Percentiles rank a stretch among this genome's conserved stretches.
These are phyloP conservation scores for Acanthochlamys bracteata DNA, from an alignment of 106 monocot genomes.

Conservation along the genomic window DNA sequence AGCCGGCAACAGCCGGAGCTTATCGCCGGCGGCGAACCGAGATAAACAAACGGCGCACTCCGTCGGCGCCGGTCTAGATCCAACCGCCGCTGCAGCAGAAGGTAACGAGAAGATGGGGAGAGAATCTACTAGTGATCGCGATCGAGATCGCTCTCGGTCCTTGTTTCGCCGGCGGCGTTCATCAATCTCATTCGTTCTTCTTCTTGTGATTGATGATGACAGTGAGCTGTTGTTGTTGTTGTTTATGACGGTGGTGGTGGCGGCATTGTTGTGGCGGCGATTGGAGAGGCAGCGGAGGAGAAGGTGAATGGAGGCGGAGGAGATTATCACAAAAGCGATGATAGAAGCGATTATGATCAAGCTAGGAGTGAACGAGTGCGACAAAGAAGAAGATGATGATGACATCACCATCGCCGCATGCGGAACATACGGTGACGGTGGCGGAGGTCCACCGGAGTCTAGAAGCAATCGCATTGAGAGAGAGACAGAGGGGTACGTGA, in stretches of 20 bases:
- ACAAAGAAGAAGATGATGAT: not conserved
- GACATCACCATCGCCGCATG: not conserved
- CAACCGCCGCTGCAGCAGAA: not conserved
- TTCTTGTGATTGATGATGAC: conserved; percentile 5
- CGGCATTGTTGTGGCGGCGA: not conserved
- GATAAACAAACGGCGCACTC: conserved; percentile 89
- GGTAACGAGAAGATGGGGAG: conserved; percentile 74
- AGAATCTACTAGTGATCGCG: conserved; percentile 35
- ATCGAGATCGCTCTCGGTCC: too few relatives aligned
- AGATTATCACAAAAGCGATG: conserved; percentile 42
- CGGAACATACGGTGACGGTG: conserved; percentile 9
- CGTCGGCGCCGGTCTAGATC: not conserved
- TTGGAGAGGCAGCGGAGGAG: conserved; percentile 51
- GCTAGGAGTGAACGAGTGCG: conserved; percentile 23
- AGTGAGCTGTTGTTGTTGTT: not conserved
- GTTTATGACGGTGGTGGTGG: not conserved
- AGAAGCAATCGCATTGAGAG: not conserved
- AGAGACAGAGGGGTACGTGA: not conserved
- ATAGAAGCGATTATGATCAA: conserved; percentile 54
- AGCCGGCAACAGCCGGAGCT: conserved; percentile 90
- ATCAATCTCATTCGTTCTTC: conserved; percentile 7
- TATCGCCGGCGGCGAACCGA: conserved; percentile 47
- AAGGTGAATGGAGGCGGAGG: conserved; percentile 52
- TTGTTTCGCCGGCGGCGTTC: too few relatives aligned
- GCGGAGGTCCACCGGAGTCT: conserved; percentile 6